Evolutionary conservation across 345 rosid species (phyloP).

Genomic region (Odontarrhena argentea): DNA sequence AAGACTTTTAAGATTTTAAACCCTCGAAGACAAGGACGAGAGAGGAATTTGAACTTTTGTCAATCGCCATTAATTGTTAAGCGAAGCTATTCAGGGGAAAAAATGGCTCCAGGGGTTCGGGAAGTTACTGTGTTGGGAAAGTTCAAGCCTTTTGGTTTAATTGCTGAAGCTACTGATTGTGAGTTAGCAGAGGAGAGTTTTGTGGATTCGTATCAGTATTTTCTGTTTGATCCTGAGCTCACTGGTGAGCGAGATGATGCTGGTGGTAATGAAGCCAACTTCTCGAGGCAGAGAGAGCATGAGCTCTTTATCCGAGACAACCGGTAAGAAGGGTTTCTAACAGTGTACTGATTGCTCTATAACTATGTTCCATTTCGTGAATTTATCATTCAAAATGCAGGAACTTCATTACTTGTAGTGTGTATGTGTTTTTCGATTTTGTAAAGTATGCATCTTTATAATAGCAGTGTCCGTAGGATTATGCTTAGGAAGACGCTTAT

Average conservation of each 20-base stretch:
- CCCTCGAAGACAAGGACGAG: neutral
- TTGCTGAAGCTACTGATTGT: slow-evolving; percentile 83
- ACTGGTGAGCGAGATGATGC: slow-evolving; percentile 50
- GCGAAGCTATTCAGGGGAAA: neutral
- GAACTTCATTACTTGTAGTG: neutral
- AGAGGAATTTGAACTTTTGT: slow-evolving; percentile 11
- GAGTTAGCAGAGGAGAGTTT: slow-evolving; percentile 45
- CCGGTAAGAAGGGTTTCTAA: slow-evolving; percentile 43
- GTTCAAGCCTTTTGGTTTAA: slow-evolving; percentile 88
- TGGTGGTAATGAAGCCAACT: slow-evolving; percentile 41
- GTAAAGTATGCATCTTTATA: slow-evolving; percentile 14
- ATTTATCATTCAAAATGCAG: neutral
- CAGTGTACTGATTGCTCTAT: slow-evolving; percentile 27
- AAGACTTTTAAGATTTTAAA: neutral
- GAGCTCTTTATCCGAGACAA: slow-evolving; percentile 87
- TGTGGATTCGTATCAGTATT: slow-evolving; percentile 65
- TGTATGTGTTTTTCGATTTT: neutral
- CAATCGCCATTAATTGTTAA: slow-evolving; percentile 16
- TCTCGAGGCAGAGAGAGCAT: slow-evolving; percentile 56
- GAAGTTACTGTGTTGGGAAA: slow-evolving; percentile 79
- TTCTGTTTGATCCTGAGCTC: slow-evolving; percentile 69
- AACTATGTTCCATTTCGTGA: neutral
- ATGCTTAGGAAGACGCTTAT: slow-evolving; percentile 19
- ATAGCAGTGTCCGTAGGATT: neutral
- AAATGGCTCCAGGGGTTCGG: slow-evolving; percentile 68